Conservation (phyloP, 2,329 filamentous ascomycete species). For the Claviceps quebecensis region DNA sequence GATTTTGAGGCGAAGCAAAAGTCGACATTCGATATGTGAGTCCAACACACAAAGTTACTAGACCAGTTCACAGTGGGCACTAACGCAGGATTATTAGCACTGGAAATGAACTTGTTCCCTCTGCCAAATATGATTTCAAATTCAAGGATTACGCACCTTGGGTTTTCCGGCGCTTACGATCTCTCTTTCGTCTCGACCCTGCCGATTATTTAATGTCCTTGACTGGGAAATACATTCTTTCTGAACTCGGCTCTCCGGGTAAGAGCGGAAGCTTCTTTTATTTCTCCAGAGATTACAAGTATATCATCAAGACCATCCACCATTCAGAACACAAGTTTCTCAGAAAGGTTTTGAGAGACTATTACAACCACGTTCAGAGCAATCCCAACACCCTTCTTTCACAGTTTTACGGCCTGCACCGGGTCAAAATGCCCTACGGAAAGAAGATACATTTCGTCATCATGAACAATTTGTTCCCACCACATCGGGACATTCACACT, state of each 20-base stretch:
- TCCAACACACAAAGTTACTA: conserved; percentile 8
- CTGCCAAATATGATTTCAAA: conserved; percentile 99
- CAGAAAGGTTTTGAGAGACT: conserved; percentile 72
- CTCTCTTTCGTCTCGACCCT: conserved; percentile 80
- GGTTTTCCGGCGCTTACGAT: conserved; percentile 88
- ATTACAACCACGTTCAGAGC: conserved; percentile 80
- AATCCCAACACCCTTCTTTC: conserved; percentile 96
- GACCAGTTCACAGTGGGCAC: neutral
- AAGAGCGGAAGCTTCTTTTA: conserved; percentile 99
- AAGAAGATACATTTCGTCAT: conserved; percentile 99
- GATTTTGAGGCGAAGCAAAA: conserved; percentile 94
- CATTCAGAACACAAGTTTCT: conserved; percentile 86
- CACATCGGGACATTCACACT: conserved; percentile 91
- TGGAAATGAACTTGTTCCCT: conserved; percentile 92
- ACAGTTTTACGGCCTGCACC: conserved; percentile 93
- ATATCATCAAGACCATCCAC: conserved; percentile 99
- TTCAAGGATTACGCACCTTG: conserved; percentile 99
- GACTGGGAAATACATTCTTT: conserved; percentile 96
- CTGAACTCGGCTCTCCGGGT: conserved; percentile 88
- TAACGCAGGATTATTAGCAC: conserved; percentile 40
- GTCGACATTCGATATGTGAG: conserved; percentile 95
- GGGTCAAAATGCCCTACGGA: conserved; percentile 96
- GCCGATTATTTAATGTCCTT: conserved; percentile 97
- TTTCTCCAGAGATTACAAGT: conserved; percentile 98
- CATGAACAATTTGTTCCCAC: conserved; percentile 98